Conservation (phyloP, 129 eudicot species). For the Sambucus nigra region DNA sequence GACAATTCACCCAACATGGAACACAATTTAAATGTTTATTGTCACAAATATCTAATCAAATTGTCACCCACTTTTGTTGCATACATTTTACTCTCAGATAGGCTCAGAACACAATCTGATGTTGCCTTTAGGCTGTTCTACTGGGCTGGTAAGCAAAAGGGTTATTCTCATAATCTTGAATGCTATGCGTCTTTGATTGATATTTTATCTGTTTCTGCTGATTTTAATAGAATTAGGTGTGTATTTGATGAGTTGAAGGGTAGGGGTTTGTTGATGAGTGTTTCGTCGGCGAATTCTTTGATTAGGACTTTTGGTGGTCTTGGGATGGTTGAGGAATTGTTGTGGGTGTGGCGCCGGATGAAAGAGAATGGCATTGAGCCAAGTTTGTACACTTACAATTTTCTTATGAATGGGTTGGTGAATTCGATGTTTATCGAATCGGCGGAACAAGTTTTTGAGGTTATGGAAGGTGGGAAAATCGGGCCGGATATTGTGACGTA, state of each 20-base stretch:
- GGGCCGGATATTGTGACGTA: slow-evolving; percentile 81
- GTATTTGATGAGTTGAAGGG: slow-evolving; percentile 48
- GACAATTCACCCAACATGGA: slow-evolving; percentile 42
- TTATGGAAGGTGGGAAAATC: slow-evolving; percentile 62
- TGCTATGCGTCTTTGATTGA: slow-evolving; percentile 66
- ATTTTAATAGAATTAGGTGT: slow-evolving; percentile 38
- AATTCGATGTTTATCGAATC: slow-evolving; percentile 67
- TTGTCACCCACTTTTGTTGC: slow-evolving; percentile 67
- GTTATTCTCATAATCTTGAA: slow-evolving; percentile 56
- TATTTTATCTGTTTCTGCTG: slow-evolving; percentile 35
- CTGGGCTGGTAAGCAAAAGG: slow-evolving; percentile 90
- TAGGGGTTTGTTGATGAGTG: slow-evolving; percentile 49
- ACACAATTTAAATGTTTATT: slow-evolving; percentile 37
- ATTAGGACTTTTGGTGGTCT: slow-evolving; percentile 71
- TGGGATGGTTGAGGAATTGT: slow-evolving; percentile 88
- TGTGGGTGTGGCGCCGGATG: slow-evolving; percentile 91
- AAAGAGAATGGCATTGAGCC: slow-evolving; percentile 66
- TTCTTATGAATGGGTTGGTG: slow-evolving; percentile 78
- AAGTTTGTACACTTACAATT: slow-evolving; percentile 72
- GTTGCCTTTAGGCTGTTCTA: slow-evolving; percentile 48
- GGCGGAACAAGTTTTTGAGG: slow-evolving; percentile 87
- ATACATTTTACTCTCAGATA: slow-evolving; percentile 34
- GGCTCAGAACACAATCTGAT: slow-evolving; percentile 30
- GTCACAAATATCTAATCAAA: slow-evolving; percentile 54
- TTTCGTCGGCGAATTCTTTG: slow-evolving; percentile 51